Evolutionary conservation across 345 rosid genomes (phyloP), one percentile per base, ranked within the genome.

Genomic region (Eucalyptus tenuipes): DNA sequence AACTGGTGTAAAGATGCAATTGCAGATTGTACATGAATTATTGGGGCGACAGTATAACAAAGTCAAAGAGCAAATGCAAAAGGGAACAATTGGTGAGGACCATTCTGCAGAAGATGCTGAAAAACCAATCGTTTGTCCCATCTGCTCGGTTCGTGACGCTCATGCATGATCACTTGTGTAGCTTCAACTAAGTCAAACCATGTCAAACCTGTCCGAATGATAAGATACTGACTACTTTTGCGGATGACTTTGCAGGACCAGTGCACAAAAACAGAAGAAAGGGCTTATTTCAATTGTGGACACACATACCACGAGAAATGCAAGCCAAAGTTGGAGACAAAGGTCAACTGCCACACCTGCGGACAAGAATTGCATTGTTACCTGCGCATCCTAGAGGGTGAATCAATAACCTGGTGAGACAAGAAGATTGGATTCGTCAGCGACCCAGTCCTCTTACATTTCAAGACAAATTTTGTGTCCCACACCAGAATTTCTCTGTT

Each of bases 301-400:
- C 75, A 64, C 75, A 64, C 75, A n/a, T 64, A 64, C 18, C 37
- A 64, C 13, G 1, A 27, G 5, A 14, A n/a, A 13, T 64, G 71
- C 71, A 64, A 3, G 9, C 9, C 71, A 29, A 29, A 25, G 15
- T 59, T 29, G 68, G 31, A 27, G 68, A 59, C 31, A 13, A 29
- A 29, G 17, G 5, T 5, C 71, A n/a, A 64, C 20, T 7, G 18
- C 10, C 18, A 3, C 37, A 7, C 3, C 2, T 64, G 75, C 10
- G 18, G 10, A 64, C 10, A 64, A n/a, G 17, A 61, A 61, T 29
- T 29, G 33, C 15, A 27, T 61, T 29, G 31, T 59, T 7, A 3
- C 4, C 1, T 27, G 4, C 8, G 1, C 6, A 12, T 57, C 64
- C 6, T 10, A 5, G 13, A 57, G 5, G n/a, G 64, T 4, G 29